Evolutionary conservation across 192 early-diverging fungal genomes (phyloP).

Genomic region (Coemansia sp.): DNA sequence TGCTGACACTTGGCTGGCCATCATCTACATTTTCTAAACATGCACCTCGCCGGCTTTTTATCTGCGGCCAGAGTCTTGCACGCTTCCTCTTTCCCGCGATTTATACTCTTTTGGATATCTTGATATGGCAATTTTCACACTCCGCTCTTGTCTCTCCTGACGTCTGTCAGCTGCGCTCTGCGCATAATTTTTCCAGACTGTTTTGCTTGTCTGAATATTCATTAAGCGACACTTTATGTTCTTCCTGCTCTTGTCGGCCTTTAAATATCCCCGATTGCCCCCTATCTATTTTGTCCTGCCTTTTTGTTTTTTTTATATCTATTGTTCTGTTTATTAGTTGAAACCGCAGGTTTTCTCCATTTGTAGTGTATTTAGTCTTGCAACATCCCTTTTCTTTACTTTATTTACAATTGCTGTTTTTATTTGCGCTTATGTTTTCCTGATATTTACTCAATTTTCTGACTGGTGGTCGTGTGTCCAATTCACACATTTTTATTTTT

Average conservation of each 20-base stretch:
- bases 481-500: not conserved
- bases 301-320: conserved; percentile 1
- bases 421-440: not conserved
- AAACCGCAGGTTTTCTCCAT: not conserved
- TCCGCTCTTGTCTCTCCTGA: conserved; percentile 5
- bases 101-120: conserved; percentile 15
- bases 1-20: conserved; percentile 5
- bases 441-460: not conserved
- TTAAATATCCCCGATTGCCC: conserved; percentile 9
- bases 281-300: conserved; percentile 1
- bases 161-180: conserved; percentile 5
- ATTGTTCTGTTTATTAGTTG: not conserved
- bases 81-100: conserved; percentile 15
- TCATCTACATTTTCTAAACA: not conserved
- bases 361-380: not conserved
- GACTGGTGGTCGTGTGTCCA: not conserved
- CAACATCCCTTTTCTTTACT: not conserved
- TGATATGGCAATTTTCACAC: conserved; percentile 5
- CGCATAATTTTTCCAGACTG: conserved; percentile 14
- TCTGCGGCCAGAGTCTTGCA: conserved; percentile 12
- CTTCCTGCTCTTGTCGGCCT: not conserved
- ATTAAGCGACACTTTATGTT: not conserved
- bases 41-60: not conserved
- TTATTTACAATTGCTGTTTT: not conserved
- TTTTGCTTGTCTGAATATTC: not conserved